Conservation (phyloP, 2,329 filamentous ascomycete species). For the Paracoccidioides brasiliensis region DNA sequence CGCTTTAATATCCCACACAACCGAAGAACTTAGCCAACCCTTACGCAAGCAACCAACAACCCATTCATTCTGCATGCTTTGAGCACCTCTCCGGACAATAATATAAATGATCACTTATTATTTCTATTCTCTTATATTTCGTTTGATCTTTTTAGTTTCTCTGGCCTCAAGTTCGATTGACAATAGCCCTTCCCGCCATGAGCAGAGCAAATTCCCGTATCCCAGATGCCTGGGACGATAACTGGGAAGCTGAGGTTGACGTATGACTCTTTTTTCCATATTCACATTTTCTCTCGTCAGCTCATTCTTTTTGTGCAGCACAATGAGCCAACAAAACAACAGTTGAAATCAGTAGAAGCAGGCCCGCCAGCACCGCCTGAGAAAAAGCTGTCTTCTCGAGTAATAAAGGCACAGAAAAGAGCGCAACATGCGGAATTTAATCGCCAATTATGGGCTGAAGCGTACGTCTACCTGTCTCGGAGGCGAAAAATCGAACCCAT, state of each 20-base stretch:
- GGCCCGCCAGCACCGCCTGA: conserved; percentile 13
- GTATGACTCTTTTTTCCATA: conserved; percentile 26
- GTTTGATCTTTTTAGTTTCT: background rate
- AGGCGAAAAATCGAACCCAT: background rate
- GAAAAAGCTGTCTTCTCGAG: conserved; percentile 37
- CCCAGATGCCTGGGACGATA: conserved; percentile 79
- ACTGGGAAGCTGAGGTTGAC: conserved; percentile 75
- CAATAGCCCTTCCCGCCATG: conserved; percentile 17
- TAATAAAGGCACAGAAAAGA: conserved; percentile 63
- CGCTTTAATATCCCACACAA: no score
- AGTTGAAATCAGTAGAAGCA: conserved; percentile 16
- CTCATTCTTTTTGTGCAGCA: background rate
- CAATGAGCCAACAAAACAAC: conserved; percentile 11
- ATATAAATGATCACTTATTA: background rate
- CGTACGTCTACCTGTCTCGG: conserved; percentile 38
- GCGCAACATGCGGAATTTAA: conserved; percentile 75
- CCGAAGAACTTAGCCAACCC: background rate
- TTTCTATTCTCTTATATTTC: background rate
- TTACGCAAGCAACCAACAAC: background rate
- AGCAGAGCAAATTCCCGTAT: conserved; percentile 37
- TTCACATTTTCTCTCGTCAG: background rate
- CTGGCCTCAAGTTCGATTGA: background rate
- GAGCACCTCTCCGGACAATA: background rate
- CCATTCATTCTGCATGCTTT: background rate
- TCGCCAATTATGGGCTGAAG: conserved; percentile 75